These are phyloP conservation scores for Platanthera zijinensis DNA, from an alignment of 106 monocot species.

Conservation along the genomic window DNA sequence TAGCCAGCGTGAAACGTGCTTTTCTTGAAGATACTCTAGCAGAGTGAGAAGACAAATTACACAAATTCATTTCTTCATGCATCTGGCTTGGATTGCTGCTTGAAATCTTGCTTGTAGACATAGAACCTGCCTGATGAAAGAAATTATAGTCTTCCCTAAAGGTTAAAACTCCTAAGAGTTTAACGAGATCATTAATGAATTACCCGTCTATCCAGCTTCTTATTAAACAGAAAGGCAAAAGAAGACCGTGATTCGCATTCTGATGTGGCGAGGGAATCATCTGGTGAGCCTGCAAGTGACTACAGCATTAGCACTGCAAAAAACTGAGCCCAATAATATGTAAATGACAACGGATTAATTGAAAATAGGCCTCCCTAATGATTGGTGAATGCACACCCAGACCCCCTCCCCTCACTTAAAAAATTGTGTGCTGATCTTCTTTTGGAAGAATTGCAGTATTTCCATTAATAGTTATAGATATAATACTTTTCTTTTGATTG, in stretches of 20 bases:
- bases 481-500: background rate
- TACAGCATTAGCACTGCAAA: background rate
- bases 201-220: slow-evolving; percentile 1
- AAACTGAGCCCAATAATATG: background rate
- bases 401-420: background rate
- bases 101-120: background rate
- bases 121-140: slow-evolving; percentile 3
- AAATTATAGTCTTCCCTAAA: background rate
- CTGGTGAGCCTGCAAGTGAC: background rate
- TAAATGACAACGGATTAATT: background rate
- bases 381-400: background rate
- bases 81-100: background rate
- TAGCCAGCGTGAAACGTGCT: too few species aligned
- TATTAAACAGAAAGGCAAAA: slow-evolving; percentile 3
- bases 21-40: background rate
- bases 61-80: background rate
- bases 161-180: background rate
- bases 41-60: background rate
- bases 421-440: background rate
- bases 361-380: background rate
- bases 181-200: slow-evolving; percentile 3
- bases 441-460: background rate
- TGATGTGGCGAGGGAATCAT: background rate
- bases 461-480: background rate
- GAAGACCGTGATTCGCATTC: slow-evolving; percentile 1